These are phyloP conservation scores for Diutina catenulata DNA, from an alignment of 1,139 yeast genomes.

Conservation along the genomic window DNA sequence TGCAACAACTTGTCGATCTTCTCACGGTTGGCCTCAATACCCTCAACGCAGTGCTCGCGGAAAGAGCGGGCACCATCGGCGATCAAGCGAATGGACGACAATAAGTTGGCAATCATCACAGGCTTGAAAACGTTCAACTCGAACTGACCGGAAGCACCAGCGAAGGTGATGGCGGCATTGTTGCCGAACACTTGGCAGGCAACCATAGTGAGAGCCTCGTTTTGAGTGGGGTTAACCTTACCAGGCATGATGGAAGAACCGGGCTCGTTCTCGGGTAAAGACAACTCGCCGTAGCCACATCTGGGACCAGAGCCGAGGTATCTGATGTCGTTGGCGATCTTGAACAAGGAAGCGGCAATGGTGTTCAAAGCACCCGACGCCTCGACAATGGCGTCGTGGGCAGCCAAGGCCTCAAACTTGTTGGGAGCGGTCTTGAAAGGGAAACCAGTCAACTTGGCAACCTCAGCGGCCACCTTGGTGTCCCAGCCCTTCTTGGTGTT, in stretches of 20 bases:
- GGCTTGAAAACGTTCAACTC: constrained; percentile 98
- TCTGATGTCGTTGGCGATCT: constrained; percentile 95
- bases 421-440: constrained; percentile 92
- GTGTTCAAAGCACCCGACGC: constrained; percentile 96
- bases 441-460: constrained; percentile 74
- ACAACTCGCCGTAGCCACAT: constrained; percentile 95
- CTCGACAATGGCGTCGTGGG: constrained; percentile 96
- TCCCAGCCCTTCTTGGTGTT: constrained; percentile 90
- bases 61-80: constrained; percentile 87
- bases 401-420: constrained; percentile 97
- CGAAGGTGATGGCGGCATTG: constrained; percentile 87
- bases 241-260: constrained; percentile 99
- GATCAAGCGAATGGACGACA: constrained; percentile 74
- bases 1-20: constrained; percentile 79
- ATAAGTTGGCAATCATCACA: constrained; percentile 80
- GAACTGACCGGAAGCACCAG: constrained; percentile 98
- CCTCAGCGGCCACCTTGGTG: constrained; percentile 67
- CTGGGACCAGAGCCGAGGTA: constrained; percentile 98
- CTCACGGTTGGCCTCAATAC: constrained; percentile 79
- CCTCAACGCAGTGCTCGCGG: constrained; percentile 90
- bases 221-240: constrained; percentile 97
- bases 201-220: constrained; percentile 97
- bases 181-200: constrained; percentile 97
- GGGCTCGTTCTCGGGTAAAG: constrained; percentile 96
- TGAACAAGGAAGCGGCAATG: constrained; percentile 83